Conservation (phyloP, 352 stramenopile species). For the Phytophthora palmivora region DNA sequence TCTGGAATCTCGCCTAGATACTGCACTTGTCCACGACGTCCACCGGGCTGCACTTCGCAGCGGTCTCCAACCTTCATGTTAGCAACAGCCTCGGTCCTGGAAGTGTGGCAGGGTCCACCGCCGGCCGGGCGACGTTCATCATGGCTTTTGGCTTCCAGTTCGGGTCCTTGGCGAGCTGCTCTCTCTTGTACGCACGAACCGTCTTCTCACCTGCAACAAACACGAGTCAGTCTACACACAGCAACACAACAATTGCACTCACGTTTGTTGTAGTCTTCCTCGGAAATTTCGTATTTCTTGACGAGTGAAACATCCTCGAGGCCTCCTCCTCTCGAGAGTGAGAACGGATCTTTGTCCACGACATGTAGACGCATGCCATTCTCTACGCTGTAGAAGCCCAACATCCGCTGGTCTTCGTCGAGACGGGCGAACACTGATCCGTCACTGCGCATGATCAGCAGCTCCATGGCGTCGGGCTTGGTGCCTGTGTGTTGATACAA, state of each 20-base stretch:
- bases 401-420: constrained; percentile 81
- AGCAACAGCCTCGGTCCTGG: constrained; percentile 73
- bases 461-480: constrained; percentile 89
- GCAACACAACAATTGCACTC: constrained; percentile 16
- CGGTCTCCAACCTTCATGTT: constrained; percentile 92
- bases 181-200: constrained; percentile 95
- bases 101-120: constrained; percentile 45
- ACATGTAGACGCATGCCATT: constrained; percentile 96
- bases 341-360: constrained; percentile 97
- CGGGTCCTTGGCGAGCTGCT: constrained; percentile 95
- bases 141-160: constrained; percentile 94
- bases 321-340: constrained; percentile 92
- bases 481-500: constrained; percentile 97
- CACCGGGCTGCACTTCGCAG: constrained; percentile 97
- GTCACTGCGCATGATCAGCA: constrained; percentile 67
- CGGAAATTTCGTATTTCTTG: constrained; percentile 98
- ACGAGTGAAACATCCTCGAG: constrained; percentile 97
- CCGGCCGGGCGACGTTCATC: constrained; percentile 53
- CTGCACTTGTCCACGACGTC: constrained; percentile 91
- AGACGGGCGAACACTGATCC: constrained; percentile 55
- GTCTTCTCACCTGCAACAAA: constrained; percentile 92
- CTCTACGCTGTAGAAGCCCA: constrained; percentile 93
- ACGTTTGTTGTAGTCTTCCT: constrained; percentile 99
- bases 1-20: constrained; percentile 95
- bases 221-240: constrained; percentile 2